These are phyloP conservation scores for Quaeritorhiza haematococci DNA, from an alignment of 371 early-diverging fungal species.

Conservation along the genomic window DNA sequence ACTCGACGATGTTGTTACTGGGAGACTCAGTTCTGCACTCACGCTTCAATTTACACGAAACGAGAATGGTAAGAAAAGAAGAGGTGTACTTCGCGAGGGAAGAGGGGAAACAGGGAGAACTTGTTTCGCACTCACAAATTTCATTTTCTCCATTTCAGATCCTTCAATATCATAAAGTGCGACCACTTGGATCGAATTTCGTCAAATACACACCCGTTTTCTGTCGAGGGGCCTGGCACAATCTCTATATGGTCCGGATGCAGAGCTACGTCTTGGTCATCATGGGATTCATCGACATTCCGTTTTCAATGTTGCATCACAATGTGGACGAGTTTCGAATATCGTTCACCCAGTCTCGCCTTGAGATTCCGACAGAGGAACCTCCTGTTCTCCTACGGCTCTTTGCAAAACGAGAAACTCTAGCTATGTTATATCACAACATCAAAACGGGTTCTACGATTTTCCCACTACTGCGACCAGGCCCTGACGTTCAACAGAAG, in stretches of 20 bases:
- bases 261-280: conserved; percentile 42
- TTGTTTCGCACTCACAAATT: neutral
- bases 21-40: conserved; percentile 45
- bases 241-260: conserved; percentile 39
- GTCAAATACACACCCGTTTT: conserved; percentile 45
- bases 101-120: neutral
- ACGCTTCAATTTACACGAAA: conserved; percentile 40
- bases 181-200: conserved; percentile 31
- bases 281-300: conserved; percentile 39
- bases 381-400: conserved; percentile 45
- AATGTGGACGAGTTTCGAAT: conserved; percentile 37
- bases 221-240: conserved; percentile 39
- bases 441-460: conserved; percentile 47
- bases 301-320: conserved; percentile 27
- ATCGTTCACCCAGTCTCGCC: conserved; percentile 37
- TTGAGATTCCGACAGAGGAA: conserved; percentile 50
- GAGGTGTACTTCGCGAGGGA: neutral
- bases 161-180: conserved; percentile 39
- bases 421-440: conserved; percentile 50
- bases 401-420: conserved; percentile 53
- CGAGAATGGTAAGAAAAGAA: conserved; percentile 36
- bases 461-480: conserved; percentile 48
- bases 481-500: conserved; percentile 46
- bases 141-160: no score
- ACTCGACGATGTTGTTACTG: conserved; percentile 45